Evolutionary conservation across 2,329 filamentous ascomycete species (phyloP).

Genomic region (Elsinoe batatas): DNA sequence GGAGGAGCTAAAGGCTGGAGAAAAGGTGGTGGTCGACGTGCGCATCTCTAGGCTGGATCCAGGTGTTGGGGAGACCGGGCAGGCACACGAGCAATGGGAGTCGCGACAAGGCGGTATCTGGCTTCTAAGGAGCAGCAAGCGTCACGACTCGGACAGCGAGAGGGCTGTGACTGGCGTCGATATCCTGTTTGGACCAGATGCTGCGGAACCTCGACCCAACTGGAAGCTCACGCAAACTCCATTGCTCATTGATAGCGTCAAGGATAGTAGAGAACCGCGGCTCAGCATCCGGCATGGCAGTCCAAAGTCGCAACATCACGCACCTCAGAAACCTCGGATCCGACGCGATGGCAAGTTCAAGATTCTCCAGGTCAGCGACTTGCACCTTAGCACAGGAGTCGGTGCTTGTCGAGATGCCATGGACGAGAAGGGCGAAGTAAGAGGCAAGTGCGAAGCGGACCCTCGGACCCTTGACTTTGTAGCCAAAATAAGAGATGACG

Average conservation of each 20-base stretch:
- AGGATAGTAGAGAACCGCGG: constrained; percentile 57
- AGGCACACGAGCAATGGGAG: constrained; percentile 63
- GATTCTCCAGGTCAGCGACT: constrained; percentile 90
- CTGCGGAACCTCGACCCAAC: constrained; percentile 75
- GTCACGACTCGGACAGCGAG: constrained; percentile 64
- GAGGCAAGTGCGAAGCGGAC: constrained; percentile 80
- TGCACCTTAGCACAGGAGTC: constrained; percentile 84
- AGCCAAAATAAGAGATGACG: constrained; percentile 71
- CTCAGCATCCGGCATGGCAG: constrained; percentile 69
- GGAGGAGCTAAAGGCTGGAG: constrained; percentile 63
- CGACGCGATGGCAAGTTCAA: constrained; percentile 89
- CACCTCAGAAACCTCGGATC: constrained; percentile 58
- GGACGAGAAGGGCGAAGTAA: constrained; percentile 57
- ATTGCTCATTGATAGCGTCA: constrained; percentile 56
- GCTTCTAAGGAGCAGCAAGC: constrained; percentile 65
- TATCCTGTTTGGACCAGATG: constrained; percentile 81
- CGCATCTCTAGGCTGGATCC: constrained; percentile 66
- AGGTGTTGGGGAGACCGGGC: constrained; percentile 43
- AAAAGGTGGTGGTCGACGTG: constrained; percentile 72
- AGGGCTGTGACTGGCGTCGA: constrained; percentile 71
- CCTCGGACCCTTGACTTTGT: constrained; percentile 86
- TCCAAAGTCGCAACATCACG: constrained; percentile 52
- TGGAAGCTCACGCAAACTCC: constrained; percentile 73
- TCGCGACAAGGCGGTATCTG: constrained; percentile 66
- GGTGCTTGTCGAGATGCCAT: constrained; percentile 80